Percentiles rank a stretch among this genome's conserved stretches.
Evolutionary conservation across 1,284 basidiomycete species (phyloP).

Genomic region (Papiliotrema flavescens): DNA sequence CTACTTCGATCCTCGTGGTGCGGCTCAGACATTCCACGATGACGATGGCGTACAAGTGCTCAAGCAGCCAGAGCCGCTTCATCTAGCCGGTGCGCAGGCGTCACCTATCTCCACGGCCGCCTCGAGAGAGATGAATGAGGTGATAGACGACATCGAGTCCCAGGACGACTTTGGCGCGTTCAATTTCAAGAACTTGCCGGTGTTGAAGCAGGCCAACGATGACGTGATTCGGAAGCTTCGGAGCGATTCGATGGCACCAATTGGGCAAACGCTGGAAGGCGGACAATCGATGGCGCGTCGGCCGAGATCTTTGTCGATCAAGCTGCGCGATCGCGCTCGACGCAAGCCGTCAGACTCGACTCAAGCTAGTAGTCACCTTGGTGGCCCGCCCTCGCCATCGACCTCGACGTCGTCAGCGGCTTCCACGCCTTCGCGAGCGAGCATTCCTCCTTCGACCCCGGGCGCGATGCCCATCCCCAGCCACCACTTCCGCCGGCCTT

Average conservation of each 20-base stretch:
- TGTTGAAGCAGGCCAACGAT: constrained; percentile 97
- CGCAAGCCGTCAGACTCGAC: constrained; percentile 22
- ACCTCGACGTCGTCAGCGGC: constrained; percentile 90
- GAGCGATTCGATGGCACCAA: constrained; percentile 47
- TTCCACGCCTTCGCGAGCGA: constrained; percentile 78
- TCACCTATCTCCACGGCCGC: constrained; percentile 36
- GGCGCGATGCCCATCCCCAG: constrained; percentile 41
- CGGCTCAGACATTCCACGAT: constrained; percentile 37
- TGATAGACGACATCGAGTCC: constrained; percentile 45
- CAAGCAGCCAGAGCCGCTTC: constrained; percentile 48
- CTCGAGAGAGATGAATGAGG: constrained; percentile 43
- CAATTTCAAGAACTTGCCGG: constrained; percentile 95
- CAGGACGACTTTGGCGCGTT: constrained; percentile 93
- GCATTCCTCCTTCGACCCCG: constrained; percentile 65
- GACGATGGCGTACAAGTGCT: constrained; percentile 74
- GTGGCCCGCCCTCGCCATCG: constrained; percentile 63
- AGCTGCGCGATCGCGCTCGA: constrained; percentile 11
- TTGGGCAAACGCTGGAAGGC: constrained; percentile 23
- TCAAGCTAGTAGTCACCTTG: neutral
- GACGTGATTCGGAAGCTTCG: constrained; percentile 90
- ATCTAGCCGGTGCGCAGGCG: neutral
- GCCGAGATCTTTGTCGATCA: constrained; percentile 27
- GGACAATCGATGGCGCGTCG: constrained; percentile 15
- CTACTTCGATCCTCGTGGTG: constrained; percentile 94
- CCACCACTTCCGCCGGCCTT: constrained; percentile 70